Conservation (phyloP, 2,329 filamentous ascomycete species). For the Hypoxylon sp. region DNA sequence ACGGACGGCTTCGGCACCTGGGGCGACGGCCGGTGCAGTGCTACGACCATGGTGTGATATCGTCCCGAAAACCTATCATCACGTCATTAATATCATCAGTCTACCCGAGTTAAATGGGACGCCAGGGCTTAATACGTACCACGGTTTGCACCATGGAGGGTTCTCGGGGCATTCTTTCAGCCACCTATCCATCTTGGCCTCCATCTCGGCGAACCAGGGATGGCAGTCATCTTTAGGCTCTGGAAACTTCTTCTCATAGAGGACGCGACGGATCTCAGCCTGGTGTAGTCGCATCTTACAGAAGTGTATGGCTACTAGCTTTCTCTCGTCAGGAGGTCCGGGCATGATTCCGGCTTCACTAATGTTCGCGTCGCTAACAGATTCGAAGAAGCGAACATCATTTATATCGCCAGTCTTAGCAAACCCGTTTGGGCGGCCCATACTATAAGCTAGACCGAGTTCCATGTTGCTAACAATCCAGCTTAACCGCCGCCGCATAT, state of each 20-base stretch:
- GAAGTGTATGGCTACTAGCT: conserved; percentile 90
- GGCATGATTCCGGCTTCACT: conserved; percentile 76
- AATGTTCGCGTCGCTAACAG: conserved; percentile 84
- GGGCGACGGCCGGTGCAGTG: conserved; percentile 88
- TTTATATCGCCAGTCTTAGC: conserved; percentile 83
- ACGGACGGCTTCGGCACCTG: conserved; percentile 87
- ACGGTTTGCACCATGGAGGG: conserved; percentile 75
- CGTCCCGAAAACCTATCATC: conserved; percentile 66
- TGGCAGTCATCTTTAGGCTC: conserved; percentile 81
- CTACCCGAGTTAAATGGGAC: neutral
- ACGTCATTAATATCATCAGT: conserved; percentile 16
- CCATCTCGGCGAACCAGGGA: conserved; percentile 86
- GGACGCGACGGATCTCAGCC: conserved; percentile 82
- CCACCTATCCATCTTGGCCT: conserved; percentile 81
- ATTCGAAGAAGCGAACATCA: conserved; percentile 84
- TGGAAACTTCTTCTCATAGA: conserved; percentile 84
- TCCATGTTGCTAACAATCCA: conserved; percentile 93
- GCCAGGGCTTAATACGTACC: conserved; percentile 63
- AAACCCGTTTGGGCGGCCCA: conserved; percentile 87
- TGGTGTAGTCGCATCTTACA: conserved; percentile 90
- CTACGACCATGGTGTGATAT: conserved; percentile 88
- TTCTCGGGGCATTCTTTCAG: conserved; percentile 76
- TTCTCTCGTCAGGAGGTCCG: conserved; percentile 78
- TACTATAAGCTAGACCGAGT: conserved; percentile 82
- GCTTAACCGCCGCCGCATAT: conserved; percentile 86